Evolutionary conservation across 306 rosid genomes (phyloP).

Genomic region (Quercus engelmannii): DNA sequence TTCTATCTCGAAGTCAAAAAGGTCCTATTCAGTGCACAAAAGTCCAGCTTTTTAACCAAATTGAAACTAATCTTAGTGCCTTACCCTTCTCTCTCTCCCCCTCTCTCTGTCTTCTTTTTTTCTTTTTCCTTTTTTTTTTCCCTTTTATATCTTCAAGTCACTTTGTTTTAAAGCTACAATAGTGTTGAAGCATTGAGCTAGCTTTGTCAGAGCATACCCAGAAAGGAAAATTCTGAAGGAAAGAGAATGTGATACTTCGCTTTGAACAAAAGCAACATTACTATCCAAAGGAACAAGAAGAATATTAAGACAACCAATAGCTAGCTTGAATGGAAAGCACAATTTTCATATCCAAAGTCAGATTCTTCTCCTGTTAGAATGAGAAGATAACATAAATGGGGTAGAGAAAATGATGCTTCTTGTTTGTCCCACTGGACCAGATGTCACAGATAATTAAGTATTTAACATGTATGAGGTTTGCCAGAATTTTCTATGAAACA

Average conservation of each 20-base stretch:
- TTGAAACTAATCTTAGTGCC: too few species aligned
- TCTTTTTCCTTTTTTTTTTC: not conserved
- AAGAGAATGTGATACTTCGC: slow-evolving; percentile 61
- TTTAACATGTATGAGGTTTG: slow-evolving; percentile 21
- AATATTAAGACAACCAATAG: slow-evolving; percentile 34
- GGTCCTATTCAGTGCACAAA: too few species aligned
- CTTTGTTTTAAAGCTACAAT: slow-evolving; percentile 25
- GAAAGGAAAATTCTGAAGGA: slow-evolving; percentile 1
- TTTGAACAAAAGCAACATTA: slow-evolving; percentile 49
- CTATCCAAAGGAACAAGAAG: slow-evolving; percentile 33
- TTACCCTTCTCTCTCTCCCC: too few species aligned
- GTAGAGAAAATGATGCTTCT: slow-evolving; percentile 21
- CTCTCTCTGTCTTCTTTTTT: not conserved
- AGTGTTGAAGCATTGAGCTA: slow-evolving; percentile 20
- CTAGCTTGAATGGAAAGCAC: slow-evolving; percentile 54
- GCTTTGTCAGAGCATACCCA: slow-evolving; percentile 14
- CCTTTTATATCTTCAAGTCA: slow-evolving; percentile 8
- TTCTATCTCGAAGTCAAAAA: too few species aligned
- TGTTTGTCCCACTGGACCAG: slow-evolving; percentile 26
- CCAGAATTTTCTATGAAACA: slow-evolving; percentile 38
- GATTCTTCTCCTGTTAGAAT: slow-evolving; percentile 26
- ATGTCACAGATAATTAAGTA: slow-evolving; percentile 18
- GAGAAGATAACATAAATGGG: not conserved
- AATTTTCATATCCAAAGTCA: slow-evolving; percentile 22
- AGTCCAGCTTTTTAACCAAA: too few species aligned